Evolutionary conservation across 805 yeast genomes (phyloP).

Genomic region (Starmerella vaccinii): DNA sequence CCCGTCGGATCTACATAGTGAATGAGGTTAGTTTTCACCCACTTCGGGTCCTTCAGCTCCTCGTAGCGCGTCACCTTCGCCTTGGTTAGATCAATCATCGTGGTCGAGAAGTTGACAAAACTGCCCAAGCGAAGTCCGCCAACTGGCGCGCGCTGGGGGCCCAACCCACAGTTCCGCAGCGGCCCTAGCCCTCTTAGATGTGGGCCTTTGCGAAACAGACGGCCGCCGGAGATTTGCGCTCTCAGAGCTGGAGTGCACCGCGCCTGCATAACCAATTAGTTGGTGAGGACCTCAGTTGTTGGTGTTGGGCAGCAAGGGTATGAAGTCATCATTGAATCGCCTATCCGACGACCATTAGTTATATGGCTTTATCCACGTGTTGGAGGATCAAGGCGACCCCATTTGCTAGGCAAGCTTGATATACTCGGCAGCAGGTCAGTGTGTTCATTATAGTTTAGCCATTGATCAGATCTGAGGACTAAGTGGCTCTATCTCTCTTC

Average conservation of each 20-base stretch:
- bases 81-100: conserved; percentile 19
- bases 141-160: neutral
- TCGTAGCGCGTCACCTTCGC: conserved; percentile 28
- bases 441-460: no score
- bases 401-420: no score
- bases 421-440: no score
- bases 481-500: no score
- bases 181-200: conserved; percentile 1
- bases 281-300: neutral
- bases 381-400: neutral
- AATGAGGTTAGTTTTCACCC: conserved; percentile 42
- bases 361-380: conserved; percentile 2
- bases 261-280: neutral
- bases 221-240: neutral
- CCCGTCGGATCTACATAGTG: conserved; percentile 35
- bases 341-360: no score
- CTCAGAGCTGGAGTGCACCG: no score
- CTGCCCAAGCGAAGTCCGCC: neutral
- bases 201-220: neutral
- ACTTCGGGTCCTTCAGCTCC: conserved; percentile 43
- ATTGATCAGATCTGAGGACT: no score
- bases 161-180: neutral
- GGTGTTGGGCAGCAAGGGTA: neutral
- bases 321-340: no score
- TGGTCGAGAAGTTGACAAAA: neutral